Evolutionary conservation across 2,329 filamentous ascomycete genomes (phyloP).

Genomic region (Aspergillus niger): DNA sequence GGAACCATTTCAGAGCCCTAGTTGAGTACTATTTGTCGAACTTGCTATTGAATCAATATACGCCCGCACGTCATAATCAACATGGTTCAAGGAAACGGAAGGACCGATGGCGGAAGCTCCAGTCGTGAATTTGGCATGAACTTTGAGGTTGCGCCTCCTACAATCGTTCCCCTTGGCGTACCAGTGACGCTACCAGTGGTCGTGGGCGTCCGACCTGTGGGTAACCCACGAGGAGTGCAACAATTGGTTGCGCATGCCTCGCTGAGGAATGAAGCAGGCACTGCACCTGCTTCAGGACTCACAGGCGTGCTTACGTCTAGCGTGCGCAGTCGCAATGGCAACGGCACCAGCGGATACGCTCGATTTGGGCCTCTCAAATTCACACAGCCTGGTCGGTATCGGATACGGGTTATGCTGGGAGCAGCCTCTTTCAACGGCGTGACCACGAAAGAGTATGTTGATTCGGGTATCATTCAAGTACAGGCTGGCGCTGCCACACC

Average conservation of each 20-base stretch:
- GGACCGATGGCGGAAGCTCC: constrained; percentile 15
- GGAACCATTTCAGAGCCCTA: background rate
- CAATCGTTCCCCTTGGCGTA: constrained; percentile 27
- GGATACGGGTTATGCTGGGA: constrained; percentile 35
- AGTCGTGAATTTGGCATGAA: constrained; percentile 33
- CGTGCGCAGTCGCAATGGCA: constrained; percentile 34
- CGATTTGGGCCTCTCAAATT: constrained; percentile 32
- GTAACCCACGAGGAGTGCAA: constrained; percentile 26
- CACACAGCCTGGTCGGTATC: constrained; percentile 32
- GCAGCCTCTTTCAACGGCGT: constrained; percentile 32
- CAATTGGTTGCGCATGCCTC: constrained; percentile 33
- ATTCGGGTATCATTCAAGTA: constrained; percentile 35
- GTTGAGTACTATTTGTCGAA: background rate
- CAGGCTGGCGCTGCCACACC: constrained; percentile 30
- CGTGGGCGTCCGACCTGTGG: constrained; percentile 33
- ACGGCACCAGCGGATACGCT: constrained; percentile 34
- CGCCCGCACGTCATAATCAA: background rate
- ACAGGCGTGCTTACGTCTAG: constrained; percentile 34
- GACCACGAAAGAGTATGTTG: constrained; percentile 32
- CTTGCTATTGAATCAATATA: background rate
- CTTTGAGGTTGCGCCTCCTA: constrained; percentile 34
- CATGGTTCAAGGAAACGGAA: constrained; percentile 20
- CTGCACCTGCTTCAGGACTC: constrained; percentile 23
- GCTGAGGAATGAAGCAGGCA: constrained; percentile 31
- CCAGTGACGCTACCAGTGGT: constrained; percentile 36